Evolutionary conservation across 2,329 filamentous ascomycete genomes (phyloP).

Genomic region (Aquanectria penicillioides): DNA sequence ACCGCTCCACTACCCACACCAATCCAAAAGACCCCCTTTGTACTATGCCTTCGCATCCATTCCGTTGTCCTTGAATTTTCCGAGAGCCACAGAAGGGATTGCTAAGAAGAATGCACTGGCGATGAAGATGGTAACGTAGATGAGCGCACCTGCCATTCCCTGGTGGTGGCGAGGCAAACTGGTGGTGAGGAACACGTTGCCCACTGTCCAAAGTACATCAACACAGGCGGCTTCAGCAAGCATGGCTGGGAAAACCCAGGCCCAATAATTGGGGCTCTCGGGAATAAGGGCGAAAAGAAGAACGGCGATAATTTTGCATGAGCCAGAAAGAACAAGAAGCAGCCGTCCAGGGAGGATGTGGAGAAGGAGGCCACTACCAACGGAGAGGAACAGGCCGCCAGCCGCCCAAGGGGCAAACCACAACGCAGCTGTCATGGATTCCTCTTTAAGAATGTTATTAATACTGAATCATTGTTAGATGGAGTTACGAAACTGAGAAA

Average conservation of each 20-base stretch:
- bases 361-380: slow-evolving; percentile 62
- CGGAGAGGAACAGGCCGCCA: slow-evolving; percentile 66
- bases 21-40: slow-evolving; percentile 69
- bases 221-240: slow-evolving; percentile 70
- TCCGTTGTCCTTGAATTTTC: slow-evolving; percentile 49
- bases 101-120: slow-evolving; percentile 71
- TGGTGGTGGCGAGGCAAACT: slow-evolving; percentile 67
- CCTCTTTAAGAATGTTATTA: slow-evolving; percentile 59
- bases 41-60: slow-evolving; percentile 62
- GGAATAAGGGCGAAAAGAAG: slow-evolving; percentile 68
- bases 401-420: slow-evolving; percentile 68
- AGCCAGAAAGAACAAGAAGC: slow-evolving; percentile 60
- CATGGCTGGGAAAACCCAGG: slow-evolving; percentile 69
- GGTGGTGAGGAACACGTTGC: slow-evolving; percentile 74
- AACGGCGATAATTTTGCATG: slow-evolving; percentile 60
- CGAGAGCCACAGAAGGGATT: slow-evolving; percentile 65
- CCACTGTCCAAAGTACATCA: slow-evolving; percentile 71
- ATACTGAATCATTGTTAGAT: slow-evolving; percentile 52
- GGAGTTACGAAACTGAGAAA: background rate
- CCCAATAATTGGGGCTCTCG: slow-evolving; percentile 65
- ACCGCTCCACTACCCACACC: slow-evolving; percentile 61
- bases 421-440: slow-evolving; percentile 63
- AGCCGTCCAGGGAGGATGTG: slow-evolving; percentile 63
- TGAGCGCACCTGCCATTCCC: slow-evolving; percentile 70
- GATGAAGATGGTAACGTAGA: slow-evolving; percentile 69